These are phyloP conservation scores for Yamadazyma pseudoaaseri DNA, from an alignment of 1,139 yeast genomes.

Conservation along the genomic window DNA sequence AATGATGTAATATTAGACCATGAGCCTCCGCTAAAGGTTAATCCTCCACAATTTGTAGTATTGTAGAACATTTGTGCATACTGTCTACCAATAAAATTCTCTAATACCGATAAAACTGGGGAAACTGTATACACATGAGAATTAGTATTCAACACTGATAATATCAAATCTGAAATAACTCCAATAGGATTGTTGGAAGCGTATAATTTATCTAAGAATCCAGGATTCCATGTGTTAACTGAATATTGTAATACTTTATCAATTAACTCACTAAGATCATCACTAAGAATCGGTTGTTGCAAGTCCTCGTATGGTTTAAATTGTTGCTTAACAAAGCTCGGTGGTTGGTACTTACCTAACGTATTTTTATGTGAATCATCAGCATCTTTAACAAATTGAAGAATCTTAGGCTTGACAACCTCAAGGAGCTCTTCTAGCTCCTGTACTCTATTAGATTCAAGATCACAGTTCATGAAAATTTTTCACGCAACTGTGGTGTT, in stretches of 20 bases:
- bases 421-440: slow-evolving; percentile 37
- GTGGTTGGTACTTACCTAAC: slow-evolving; percentile 40
- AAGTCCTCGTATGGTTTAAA: slow-evolving; percentile 16
- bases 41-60: slow-evolving; percentile 64
- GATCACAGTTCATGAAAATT: slow-evolving; percentile 4
- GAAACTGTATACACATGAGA: slow-evolving; percentile 86
- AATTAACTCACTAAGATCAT: slow-evolving; percentile 43
- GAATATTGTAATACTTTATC: slow-evolving; percentile 64
- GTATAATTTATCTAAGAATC: slow-evolving; percentile 79
- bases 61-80: slow-evolving; percentile 66
- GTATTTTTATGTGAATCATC: slow-evolving; percentile 28
- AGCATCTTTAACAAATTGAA: slow-evolving; percentile 34
- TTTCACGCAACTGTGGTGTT: not conserved
- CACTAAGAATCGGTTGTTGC: slow-evolving; percentile 18
- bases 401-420: slow-evolving; percentile 34
- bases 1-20: slow-evolving; percentile 82
- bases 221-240: slow-evolving; percentile 85
- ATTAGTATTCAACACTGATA: slow-evolving; percentile 75
- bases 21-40: slow-evolving; percentile 86
- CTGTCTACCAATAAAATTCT: slow-evolving; percentile 62
- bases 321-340: slow-evolving; percentile 28
- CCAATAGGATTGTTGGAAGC: slow-evolving; percentile 88
- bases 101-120: slow-evolving; percentile 76
- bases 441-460: slow-evolving; percentile 37
- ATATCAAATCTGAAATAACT: slow-evolving; percentile 66